These are phyloP conservation scores for Spiraea crenata DNA, from an alignment of 331 rosid species.

Conservation along the genomic window DNA sequence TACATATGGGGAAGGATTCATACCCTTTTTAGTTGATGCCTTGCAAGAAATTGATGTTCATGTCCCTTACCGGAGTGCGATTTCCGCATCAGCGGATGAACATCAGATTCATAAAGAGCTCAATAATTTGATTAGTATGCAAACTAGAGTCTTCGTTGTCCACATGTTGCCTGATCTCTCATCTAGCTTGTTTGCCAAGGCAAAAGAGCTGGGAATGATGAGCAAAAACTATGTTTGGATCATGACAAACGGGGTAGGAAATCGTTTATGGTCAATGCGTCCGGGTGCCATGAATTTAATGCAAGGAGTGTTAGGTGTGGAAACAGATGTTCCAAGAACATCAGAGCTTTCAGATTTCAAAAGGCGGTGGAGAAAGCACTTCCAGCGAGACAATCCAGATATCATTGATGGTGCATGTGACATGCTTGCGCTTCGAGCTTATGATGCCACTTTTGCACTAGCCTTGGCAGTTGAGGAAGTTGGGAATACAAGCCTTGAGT, in stretches of 20 bases:
- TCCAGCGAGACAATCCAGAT: conserved; percentile 17
- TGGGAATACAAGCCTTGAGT: not conserved
- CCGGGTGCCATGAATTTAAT: conserved; percentile 9
- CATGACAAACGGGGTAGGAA: not conserved
- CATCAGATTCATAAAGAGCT: conserved; percentile 28
- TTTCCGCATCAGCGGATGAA: conserved; percentile 19
- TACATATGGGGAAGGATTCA: conserved; percentile 28
- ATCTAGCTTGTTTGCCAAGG: conserved; percentile 18
- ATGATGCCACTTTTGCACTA: conserved; percentile 36
- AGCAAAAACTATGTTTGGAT: conserved; percentile 36
- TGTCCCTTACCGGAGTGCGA: conserved; percentile 28
- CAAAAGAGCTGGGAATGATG: conserved; percentile 39
- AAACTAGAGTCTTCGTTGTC: conserved; percentile 32
- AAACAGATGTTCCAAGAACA: conserved; percentile 19
- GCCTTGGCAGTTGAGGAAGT: conserved; percentile 36
- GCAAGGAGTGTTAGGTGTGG: conserved; percentile 39
- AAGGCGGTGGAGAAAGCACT: conserved; percentile 27
- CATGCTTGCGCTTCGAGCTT: conserved; percentile 33
- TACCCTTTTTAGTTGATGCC: conserved; percentile 36
- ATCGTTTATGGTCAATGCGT: not conserved
- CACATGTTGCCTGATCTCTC: conserved; percentile 17
- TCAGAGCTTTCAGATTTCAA: conserved; percentile 8
- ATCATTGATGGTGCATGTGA: conserved; percentile 11
- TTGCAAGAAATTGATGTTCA: conserved; percentile 25
- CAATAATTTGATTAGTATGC: conserved; percentile 27